These are phyloP conservation scores for Tolypocladium pustulatum DNA, from an alignment of 2,329 filamentous ascomycete genomes.

Conservation along the genomic window DNA sequence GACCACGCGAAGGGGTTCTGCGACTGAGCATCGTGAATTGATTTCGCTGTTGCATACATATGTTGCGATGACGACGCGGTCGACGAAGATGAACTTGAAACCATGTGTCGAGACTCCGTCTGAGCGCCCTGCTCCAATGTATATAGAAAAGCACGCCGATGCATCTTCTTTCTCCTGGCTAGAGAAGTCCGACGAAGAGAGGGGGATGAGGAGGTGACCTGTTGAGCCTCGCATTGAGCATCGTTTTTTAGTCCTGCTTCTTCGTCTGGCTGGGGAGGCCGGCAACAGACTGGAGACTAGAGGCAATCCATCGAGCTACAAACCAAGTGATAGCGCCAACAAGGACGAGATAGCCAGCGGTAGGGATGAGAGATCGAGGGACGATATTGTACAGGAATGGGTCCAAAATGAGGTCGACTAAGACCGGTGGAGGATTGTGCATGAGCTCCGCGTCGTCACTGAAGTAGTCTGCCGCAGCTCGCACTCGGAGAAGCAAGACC, in stretches of 20 bases:
- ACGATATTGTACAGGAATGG: conserved; percentile 73
- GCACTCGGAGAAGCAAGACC: conserved; percentile 61
- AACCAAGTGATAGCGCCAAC: conserved; percentile 43
- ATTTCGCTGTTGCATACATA: background rate
- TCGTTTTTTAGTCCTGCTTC: conserved; percentile 23
- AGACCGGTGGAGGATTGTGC: conserved; percentile 60
- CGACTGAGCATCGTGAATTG: background rate
- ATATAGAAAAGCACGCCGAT: conserved; percentile 16
- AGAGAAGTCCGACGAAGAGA: background rate
- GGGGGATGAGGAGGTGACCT: background rate
- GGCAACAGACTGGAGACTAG: conserved; percentile 17
- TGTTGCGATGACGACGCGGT: background rate
- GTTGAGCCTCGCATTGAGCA: background rate
- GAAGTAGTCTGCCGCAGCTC: conserved; percentile 76
- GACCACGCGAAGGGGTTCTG: background rate
- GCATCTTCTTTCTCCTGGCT: background rate
- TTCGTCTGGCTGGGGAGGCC: conserved; percentile 15
- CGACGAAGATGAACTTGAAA: background rate
- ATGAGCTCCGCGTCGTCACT: conserved; percentile 66
- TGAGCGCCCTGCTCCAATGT: conserved; percentile 13
- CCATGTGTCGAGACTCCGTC: conserved; percentile 5
- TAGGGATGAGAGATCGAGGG: conserved; percentile 66
- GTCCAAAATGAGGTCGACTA: conserved; percentile 76
- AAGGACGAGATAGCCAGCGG: conserved; percentile 53
- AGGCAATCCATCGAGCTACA: conserved; percentile 24